These are phyloP conservation scores for Tremellales sp. DNA, from an alignment of 1,284 basidiomycete species.

Conservation along the genomic window DNA sequence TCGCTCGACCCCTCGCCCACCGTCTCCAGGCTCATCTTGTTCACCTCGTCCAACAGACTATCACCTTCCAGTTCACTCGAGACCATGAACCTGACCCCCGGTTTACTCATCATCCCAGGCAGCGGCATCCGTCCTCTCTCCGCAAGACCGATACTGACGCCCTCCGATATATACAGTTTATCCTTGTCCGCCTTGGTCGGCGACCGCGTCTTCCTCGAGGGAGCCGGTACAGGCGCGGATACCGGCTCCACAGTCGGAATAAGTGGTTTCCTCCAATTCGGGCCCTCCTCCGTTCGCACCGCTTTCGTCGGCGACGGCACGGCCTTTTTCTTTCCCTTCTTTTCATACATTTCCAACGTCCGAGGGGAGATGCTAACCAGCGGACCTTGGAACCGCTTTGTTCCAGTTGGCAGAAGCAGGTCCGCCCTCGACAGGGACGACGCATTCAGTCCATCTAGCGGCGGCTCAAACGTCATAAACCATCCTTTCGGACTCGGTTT, in stretches of 20 bases:
- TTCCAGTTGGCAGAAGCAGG: slow-evolving; percentile 55
- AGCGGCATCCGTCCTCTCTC: slow-evolving; percentile 10
- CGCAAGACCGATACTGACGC: slow-evolving; percentile 14
- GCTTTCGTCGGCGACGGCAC: too few relatives aligned
- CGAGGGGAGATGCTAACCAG: slow-evolving; percentile 38
- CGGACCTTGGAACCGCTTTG: slow-evolving; percentile 29
- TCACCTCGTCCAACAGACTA: slow-evolving; percentile 46
- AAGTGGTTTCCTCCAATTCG: too few relatives aligned
- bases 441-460: slow-evolving; percentile 62
- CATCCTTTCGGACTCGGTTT: slow-evolving; percentile 57
- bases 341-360: slow-evolving; percentile 27
- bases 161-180: slow-evolving; percentile 19
- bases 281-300: too few relatives aligned
- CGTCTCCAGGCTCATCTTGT: slow-evolving; percentile 47
- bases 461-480: slow-evolving; percentile 69
- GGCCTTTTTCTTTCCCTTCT: slow-evolving; percentile 44
- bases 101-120: slow-evolving; percentile 26
- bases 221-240: neutral
- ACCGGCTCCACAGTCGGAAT: neutral
- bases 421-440: slow-evolving; percentile 66
- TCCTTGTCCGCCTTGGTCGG: slow-evolving; percentile 25
- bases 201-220: slow-evolving; percentile 3
- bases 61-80: slow-evolving; percentile 48
- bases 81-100: slow-evolving; percentile 48
- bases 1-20: slow-evolving; percentile 31